These are phyloP conservation scores for Yamadazyma blattariae DNA, from an alignment of 1,139 yeast genomes.

Conservation along the genomic window DNA sequence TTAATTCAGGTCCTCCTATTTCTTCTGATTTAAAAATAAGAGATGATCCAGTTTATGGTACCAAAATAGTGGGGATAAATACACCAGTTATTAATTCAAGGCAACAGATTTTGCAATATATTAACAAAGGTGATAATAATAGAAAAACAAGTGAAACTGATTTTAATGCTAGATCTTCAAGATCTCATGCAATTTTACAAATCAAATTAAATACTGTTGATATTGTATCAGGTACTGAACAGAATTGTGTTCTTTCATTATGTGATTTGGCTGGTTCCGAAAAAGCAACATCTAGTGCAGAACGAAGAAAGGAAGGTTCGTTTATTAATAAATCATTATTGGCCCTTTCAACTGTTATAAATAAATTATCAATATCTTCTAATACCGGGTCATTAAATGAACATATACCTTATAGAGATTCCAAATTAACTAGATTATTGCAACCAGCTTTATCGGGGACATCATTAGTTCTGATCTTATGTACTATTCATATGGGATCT, in stretches of 20 bases:
- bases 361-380: conserved; percentile 56
- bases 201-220: conserved; percentile 53
- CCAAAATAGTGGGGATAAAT: conserved; percentile 71
- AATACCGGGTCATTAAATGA: conserved; percentile 25
- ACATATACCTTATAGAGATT: conserved; percentile 90
- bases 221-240: conserved; percentile 37
- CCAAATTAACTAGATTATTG: conserved; percentile 79
- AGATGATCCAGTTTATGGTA: conserved; percentile 73
- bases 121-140: conserved; percentile 67
- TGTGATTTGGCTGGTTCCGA: conserved; percentile 98
- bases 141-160: conserved; percentile 88
- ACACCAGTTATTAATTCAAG: conserved; percentile 57
- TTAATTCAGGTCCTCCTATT: conserved; percentile 24
- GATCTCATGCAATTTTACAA: conserved; percentile 91
- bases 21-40: conserved; percentile 62
- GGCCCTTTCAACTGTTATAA: conserved; percentile 86
- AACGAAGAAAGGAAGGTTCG: conserved; percentile 88
- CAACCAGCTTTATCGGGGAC: conserved; percentile 92
- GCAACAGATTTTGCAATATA: conserved; percentile 58
- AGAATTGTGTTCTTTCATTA: conserved; percentile 67
- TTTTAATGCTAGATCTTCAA: conserved; percentile 77
- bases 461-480: conserved; percentile 80
- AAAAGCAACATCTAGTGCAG: conserved; percentile 77
- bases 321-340: conserved; percentile 86
- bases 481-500: conserved; percentile 72